A percentile compares a stretch with the other conserved stretches of the same genome.
phyloP scores from a whole-genome alignment of 306 rosid genomes.

The Begonia loranthoides region DNA sequence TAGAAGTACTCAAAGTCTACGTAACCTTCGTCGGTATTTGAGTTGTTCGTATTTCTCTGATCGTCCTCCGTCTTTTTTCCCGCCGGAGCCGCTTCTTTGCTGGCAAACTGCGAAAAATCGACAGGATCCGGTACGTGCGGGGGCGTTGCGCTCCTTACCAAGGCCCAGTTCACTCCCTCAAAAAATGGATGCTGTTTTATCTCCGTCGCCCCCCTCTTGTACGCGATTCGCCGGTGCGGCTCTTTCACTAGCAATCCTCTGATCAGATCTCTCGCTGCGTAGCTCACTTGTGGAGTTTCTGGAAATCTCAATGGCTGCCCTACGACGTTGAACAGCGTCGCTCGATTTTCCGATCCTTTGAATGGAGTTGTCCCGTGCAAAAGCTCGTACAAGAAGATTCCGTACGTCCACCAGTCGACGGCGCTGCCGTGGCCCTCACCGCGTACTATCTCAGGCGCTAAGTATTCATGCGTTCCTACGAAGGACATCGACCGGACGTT shows the following conservation, averaged over 20 bases:
- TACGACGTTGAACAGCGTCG: conserved; percentile 73
- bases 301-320: conserved; percentile 83
- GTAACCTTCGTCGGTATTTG: conserved; percentile 15
- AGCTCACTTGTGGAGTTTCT: conserved; percentile 46
- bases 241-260: conserved; percentile 70
- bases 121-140: conserved; percentile 65
- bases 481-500: conserved; percentile 90
- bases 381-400: conserved; percentile 80
- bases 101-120: conserved; percentile 55
- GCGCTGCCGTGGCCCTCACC: conserved; percentile 97
- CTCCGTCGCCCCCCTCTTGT: conserved; percentile 78
- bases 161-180: conserved; percentile 89
- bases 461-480: conserved; percentile 85
- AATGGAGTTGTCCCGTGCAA: conserved; percentile 80
- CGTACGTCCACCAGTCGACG: conserved; percentile 94
- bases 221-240: conserved; percentile 73
- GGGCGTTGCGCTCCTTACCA: conserved; percentile 71
- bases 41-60: too few relatives aligned
- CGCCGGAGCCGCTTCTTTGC: conserved; percentile 14
- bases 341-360: conserved; percentile 68
- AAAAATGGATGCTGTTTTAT: conserved; percentile 85
- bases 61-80: conserved; percentile 12
- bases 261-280: conserved; percentile 55
- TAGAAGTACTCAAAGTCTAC: conserved; percentile 38
- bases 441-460: conserved; percentile 83